Evolutionary conservation across 257 asterid species (phyloP), one percentile per base, ranked within the genome.

Genomic region (Cruciata laevipes): DNA sequence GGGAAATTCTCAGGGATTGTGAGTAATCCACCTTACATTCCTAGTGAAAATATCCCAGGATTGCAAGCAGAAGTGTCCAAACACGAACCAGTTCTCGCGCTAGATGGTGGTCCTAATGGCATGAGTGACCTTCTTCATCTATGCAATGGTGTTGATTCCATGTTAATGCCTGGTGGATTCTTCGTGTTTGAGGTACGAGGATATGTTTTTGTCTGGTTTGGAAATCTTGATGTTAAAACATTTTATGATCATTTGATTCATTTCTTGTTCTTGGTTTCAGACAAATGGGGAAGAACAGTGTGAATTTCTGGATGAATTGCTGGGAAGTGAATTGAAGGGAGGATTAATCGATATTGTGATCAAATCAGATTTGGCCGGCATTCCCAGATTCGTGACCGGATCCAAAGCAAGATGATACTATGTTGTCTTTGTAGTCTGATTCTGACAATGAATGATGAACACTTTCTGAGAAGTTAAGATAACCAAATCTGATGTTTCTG

Each of bases 21-120:
- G 5, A 90, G 97, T 72, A 94, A 94, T 75, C 99, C 96, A 49
- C 97, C 96, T 0, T 90, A 90, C 61, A 90, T 94, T 23, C 97
- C 99, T 4, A 88, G 86, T 65, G 81, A 75, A 74, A 75, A 83
- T 16, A 80, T 94, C 21, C 72, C 81, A 40, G 89, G 87, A 32
- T 77, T 94, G 37, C 97, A 94, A 77, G 89, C 96, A 71, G 99
- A 93, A 79, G 99, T 93, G 67, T 70, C 69, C 58, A 78, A 75
- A 69, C 87, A 94, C 9, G 99, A 90, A 79, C 97, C 99, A 1
- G 61, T 79, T 30, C 89, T 89, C 58, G 96, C 99, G 4, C 83
- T 94, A 10, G 97, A 94, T 67, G 97, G 99, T 1, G 99, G 99
- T 65, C 61, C 68, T 33, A 72, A 86, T 72, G 97, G 99, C 44